A percentile compares a stretch with the other conserved stretches of the same genome.
These are phyloP conservation scores for Puccinia polysora DNA, from an alignment of 1,284 basidiomycete species.

Conservation along the genomic window DNA sequence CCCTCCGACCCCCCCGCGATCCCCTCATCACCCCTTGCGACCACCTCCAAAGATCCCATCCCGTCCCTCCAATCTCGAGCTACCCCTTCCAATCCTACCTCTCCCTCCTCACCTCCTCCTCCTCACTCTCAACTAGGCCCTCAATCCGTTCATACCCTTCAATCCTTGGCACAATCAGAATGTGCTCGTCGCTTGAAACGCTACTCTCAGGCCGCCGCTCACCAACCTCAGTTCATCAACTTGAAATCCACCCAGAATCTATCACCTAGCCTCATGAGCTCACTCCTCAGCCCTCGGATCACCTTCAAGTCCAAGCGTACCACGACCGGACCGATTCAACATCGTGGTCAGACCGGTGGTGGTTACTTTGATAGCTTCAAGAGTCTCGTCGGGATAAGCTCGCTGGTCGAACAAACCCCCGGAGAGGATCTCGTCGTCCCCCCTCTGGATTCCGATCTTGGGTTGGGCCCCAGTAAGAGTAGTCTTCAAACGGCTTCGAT, in stretches of 20 bases:
- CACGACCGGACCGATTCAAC: neutral
- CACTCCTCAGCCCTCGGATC: slow-evolving; percentile 33
- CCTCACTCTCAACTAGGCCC: neutral
- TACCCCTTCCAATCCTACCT: neutral
- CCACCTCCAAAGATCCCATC: neutral
- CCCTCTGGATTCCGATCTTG: neutral
- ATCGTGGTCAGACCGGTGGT: neutral
- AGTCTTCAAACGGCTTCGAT: neutral
- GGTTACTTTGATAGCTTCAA: slow-evolving; percentile 38
- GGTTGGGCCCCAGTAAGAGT: neutral
- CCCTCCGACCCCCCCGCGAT: neutral
- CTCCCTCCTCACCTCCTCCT: neutral
- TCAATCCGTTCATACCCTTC: neutral
- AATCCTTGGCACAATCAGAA: neutral
- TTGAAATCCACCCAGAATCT: neutral
- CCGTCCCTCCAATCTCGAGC: neutral
- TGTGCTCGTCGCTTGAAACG: slow-evolving; percentile 22
- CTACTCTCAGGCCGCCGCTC: neutral
- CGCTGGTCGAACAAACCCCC: neutral
- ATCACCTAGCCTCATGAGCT: slow-evolving; percentile 7
- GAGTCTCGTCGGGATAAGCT: slow-evolving; percentile 22
- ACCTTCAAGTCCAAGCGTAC: slow-evolving; percentile 19
- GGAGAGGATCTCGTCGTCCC: neutral
- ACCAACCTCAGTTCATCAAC: neutral
- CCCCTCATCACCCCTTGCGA: neutral